Percentiles rank a stretch among this genome's conserved stretches.
Evolutionary conservation across 192 early-diverging fungal genomes (phyloP).

Genomic region (Coemansia umbellata): DNA sequence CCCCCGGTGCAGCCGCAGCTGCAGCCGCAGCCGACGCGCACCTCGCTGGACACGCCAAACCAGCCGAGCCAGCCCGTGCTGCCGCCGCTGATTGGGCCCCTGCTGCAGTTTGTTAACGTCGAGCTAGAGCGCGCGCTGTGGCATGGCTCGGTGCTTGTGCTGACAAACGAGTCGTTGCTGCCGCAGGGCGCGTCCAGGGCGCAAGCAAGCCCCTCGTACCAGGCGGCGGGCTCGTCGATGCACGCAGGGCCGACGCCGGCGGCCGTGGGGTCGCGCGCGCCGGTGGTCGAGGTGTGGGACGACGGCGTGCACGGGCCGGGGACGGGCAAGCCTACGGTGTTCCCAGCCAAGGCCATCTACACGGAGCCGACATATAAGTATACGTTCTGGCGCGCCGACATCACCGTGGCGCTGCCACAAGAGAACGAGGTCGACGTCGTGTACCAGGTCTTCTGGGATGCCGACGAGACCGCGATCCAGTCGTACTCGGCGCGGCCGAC

Average conservation of each 20-base stretch:
- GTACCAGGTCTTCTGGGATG: conserved; percentile 48
- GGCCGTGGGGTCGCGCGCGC: background rate
- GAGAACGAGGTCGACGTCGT: conserved; percentile 33
- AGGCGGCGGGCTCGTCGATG: conserved; percentile 11
- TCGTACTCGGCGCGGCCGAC: conserved; percentile 35
- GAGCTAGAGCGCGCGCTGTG: conserved; percentile 45
- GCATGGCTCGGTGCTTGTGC: conserved; percentile 44
- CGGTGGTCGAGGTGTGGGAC: conserved; percentile 44
- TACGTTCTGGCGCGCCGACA: conserved; percentile 48
- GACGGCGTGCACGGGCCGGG: conserved; percentile 47
- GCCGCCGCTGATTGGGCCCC: conserved; percentile 41
- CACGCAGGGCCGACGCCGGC: conserved; percentile 24
- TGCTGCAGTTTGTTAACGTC: conserved; percentile 50
- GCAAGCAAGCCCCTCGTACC: conserved; percentile 3
- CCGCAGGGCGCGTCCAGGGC: conserved; percentile 15
- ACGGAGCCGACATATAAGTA: conserved; percentile 49
- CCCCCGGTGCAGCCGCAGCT: background rate
- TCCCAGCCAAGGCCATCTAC: conserved; percentile 31
- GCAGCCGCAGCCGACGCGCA: background rate
- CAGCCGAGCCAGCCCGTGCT: conserved; percentile 13
- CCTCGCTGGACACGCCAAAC: background rate
- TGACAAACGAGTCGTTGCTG: conserved; percentile 46
- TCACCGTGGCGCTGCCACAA: conserved; percentile 30
- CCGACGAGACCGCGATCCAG: conserved; percentile 36
- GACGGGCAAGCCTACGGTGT: conserved; percentile 47